Base-by-base conservation (phyloP, 176 grass and related monocot species). In the Musa itinerans region DNA sequence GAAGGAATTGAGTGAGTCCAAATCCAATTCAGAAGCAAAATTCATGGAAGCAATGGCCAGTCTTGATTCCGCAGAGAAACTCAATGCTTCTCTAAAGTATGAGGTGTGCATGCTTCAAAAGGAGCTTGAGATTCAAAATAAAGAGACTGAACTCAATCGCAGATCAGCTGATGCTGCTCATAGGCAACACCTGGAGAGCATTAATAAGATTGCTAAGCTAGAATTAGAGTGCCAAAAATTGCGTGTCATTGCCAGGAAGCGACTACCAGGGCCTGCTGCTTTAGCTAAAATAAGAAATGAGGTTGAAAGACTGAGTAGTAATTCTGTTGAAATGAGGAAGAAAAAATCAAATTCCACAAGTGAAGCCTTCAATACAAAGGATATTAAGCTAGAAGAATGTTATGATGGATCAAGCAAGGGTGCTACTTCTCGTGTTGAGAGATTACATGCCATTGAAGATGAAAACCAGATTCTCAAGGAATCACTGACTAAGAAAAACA, bases 191-290 rank as follows among this genome's bases (percentile, higher is more conserved):
- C 76, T 65, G 21, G 94, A 93, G 73, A 88, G 73, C 80, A 55
- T 80, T 23, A 85, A 78, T 62, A 86, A 85, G 76, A 85, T 91
- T 75, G 65, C 84, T 2, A 52, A 76, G 65, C 83, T 93, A 50
- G 94, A 93, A 59, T 78, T 63, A 58, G 90, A 97, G 80, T 97
- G 94, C 84, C 88, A 93, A 73, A 87, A 89, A 73, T 83, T 97
- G 53, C 86, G 88, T 68, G 73, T 79, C 73, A 93, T 97, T 85
- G 76, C 93, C 10, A 79, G 88, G 52, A 90, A 93, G 83, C 84
- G 86, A 3, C 82, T 97, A 2, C 94, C 94, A 2, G 90, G 94
- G 0, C 87, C 90, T 10, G 87, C 82, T 11, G 94, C 94, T 26
- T 55, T 97, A 10, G 84, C 90, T 57, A 90, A 93, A 78, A 97